Evolutionary conservation across 2,329 filamentous ascomycete species (phyloP).

Genomic region (Trichoderma asperellum): DNA sequence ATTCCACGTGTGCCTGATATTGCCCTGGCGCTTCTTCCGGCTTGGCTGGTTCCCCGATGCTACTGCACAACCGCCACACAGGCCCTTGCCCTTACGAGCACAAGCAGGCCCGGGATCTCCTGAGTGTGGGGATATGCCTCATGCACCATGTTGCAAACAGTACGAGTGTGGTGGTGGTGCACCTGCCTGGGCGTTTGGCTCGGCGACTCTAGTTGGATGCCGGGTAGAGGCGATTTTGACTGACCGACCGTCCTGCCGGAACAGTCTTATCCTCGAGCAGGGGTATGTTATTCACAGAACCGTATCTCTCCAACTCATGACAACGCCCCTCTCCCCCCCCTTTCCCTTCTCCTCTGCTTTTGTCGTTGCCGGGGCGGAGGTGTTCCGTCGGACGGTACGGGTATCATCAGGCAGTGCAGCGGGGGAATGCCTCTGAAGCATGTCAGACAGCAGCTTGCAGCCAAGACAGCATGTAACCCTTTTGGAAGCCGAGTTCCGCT

Average conservation of each 20-base stretch:
- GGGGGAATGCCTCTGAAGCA: constrained; percentile 6
- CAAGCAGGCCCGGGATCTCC: constrained; percentile 8
- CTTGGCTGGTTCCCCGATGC: constrained; percentile 21
- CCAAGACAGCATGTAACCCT: constrained; percentile 5
- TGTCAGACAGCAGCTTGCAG: constrained; percentile 7
- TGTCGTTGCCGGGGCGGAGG: not conserved
- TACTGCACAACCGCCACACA: not conserved
- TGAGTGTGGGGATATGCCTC: constrained; percentile 14
- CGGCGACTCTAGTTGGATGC: constrained; percentile 15
- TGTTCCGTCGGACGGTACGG: not conserved
- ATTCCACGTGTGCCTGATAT: constrained; percentile 24
- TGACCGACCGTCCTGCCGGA: not conserved
- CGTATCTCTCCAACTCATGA: not conserved
- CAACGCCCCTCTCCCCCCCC: not conserved
- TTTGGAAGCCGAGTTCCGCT: constrained; percentile 1
- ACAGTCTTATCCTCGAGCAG: constrained; percentile 6
- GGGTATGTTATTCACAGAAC: not conserved
- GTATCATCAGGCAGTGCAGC: not conserved
- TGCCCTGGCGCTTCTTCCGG: constrained; percentile 15
- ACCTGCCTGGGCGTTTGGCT: constrained; percentile 1
- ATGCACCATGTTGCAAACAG: not conserved
- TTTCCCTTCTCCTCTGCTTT: constrained; percentile 5
- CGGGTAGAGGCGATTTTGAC: constrained; percentile 1
- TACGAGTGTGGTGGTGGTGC: constrained; percentile 7
- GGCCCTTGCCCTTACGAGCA: not conserved